Evolutionary conservation across 1,284 basidiomycete genomes (phyloP).

Genomic region (Rhodotorula sp.): DNA sequence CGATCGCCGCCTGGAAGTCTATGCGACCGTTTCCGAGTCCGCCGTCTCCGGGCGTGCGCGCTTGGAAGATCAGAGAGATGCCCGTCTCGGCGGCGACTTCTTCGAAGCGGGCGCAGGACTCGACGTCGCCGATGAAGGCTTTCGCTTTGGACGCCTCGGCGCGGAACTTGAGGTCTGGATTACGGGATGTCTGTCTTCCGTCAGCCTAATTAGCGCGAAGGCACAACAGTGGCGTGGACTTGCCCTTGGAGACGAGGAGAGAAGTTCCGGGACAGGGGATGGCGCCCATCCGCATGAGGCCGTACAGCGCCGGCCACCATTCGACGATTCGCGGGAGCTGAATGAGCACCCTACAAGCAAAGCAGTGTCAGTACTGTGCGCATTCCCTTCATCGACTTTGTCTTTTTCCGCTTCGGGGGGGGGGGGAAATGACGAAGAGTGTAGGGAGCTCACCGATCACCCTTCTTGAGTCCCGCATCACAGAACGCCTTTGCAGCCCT

Average conservation of each 20-base stretch:
- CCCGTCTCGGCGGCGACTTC: constrained; percentile 15
- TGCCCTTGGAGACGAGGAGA: constrained; percentile 38
- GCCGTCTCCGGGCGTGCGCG: constrained; percentile 5
- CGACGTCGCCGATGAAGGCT: constrained; percentile 37
- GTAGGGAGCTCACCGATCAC: constrained; percentile 26
- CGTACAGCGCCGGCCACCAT: constrained; percentile 34
- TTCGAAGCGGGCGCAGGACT: constrained; percentile 23
- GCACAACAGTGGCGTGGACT: neutral
- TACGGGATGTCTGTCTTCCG: neutral
- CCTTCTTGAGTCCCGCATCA: constrained; percentile 32
- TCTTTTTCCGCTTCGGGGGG: no score
- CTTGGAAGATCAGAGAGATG: constrained; percentile 29
- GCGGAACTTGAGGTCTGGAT: constrained; percentile 34
- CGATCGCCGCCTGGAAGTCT: constrained; percentile 21
- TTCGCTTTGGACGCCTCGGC: constrained; percentile 17
- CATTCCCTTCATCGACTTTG: neutral
- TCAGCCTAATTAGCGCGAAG: neutral
- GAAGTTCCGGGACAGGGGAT: constrained; percentile 35
- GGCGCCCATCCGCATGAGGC: constrained; percentile 32
- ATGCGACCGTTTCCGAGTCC: constrained; percentile 3
- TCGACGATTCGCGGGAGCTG: constrained; percentile 19
- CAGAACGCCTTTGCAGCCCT: constrained; percentile 27
- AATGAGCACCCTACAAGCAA: constrained; percentile 13
- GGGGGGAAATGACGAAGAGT: neutral
- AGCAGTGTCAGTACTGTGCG: neutral